phyloP scores from a whole-genome alignment of 805 yeast genomes.

The Danielozyma ontarioensis region DNA sequence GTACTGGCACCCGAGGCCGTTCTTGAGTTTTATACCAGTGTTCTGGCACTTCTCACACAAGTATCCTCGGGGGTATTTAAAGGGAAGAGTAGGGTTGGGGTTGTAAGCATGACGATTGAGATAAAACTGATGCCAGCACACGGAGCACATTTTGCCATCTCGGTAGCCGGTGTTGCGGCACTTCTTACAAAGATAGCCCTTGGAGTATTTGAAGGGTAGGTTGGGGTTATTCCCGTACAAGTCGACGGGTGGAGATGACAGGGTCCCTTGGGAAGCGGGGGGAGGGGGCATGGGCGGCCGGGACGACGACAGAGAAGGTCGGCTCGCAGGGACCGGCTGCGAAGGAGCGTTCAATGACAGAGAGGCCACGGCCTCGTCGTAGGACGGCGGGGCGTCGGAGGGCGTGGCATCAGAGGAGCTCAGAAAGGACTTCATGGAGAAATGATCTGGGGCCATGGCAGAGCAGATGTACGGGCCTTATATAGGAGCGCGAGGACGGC shows the following conservation, averaged over 20 bases:
- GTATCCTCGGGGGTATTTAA: conserved; percentile 59
- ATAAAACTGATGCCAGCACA: conserved; percentile 28
- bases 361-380: conserved; percentile 38
- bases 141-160: conserved; percentile 20
- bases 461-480: too few species aligned
- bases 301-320: conserved; percentile 4
- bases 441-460: too few species aligned
- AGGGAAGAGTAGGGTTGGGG: conserved; percentile 50
- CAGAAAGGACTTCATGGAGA: too few species aligned
- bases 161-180: conserved; percentile 33
- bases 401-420: conserved; percentile 5
- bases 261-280: conserved; percentile 3
- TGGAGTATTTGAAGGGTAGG: conserved; percentile 26
- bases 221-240: conserved; percentile 13
- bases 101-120: conserved; percentile 17
- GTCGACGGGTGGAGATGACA: conserved; percentile 1
- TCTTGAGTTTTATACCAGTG: conserved; percentile 61
- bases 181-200: conserved; percentile 25
- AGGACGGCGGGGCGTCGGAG: conserved; percentile 39
- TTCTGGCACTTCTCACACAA: conserved; percentile 67
- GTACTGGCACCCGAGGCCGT: conserved; percentile 59
- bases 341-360: conserved; percentile 10
- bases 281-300: conserved; percentile 6
- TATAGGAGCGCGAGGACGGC: too few species aligned
- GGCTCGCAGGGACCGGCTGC: conserved; percentile 6